phyloP scores from a whole-genome alignment of 2,329 filamentous ascomycete species.

The Monilinia fructicola region DNA sequence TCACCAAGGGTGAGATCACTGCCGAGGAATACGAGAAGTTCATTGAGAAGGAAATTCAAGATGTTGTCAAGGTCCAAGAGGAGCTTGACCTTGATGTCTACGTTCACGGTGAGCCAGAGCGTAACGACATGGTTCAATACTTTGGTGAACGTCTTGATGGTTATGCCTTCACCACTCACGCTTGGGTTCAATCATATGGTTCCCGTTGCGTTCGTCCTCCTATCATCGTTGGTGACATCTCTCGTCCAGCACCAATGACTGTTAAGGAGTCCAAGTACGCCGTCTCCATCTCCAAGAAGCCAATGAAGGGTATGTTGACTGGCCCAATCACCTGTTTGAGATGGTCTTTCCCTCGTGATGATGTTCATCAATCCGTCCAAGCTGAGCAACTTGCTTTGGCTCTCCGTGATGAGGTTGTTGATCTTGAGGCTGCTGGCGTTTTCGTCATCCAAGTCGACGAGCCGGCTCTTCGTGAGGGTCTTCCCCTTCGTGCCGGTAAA shows the following conservation, averaged over 20 bases:
- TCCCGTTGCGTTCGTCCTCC: slow-evolving; percentile 97
- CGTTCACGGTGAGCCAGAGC: slow-evolving; percentile 98
- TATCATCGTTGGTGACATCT: slow-evolving; percentile 98
- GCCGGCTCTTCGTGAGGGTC: slow-evolving; percentile 98
- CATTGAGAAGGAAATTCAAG: slow-evolving; percentile 97
- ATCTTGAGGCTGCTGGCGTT: slow-evolving; percentile 95
- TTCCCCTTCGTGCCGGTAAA: slow-evolving; percentile 88
- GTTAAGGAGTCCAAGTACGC: slow-evolving; percentile 99
- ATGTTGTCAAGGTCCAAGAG: slow-evolving; percentile 94
- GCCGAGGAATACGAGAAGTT: slow-evolving; percentile 94
- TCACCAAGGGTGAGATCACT: slow-evolving; percentile 98
- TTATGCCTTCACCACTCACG: slow-evolving; percentile 98
- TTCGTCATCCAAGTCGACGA: slow-evolving; percentile 99
- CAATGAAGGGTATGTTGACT: slow-evolving; percentile 99
- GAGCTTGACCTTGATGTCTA: slow-evolving; percentile 96
- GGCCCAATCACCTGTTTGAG: slow-evolving; percentile 97
- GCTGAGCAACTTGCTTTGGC: slow-evolving; percentile 98
- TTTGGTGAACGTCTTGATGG: slow-evolving; percentile 96
- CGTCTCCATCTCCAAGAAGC: slow-evolving; percentile 92
- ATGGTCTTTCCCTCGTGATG: slow-evolving; percentile 99
- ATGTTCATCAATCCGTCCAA: slow-evolving; percentile 98
- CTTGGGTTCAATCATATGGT: slow-evolving; percentile 98
- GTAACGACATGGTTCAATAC: slow-evolving; percentile 99
- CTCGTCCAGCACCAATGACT: slow-evolving; percentile 93
- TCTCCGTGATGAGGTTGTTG: slow-evolving; percentile 96